Evolutionary conservation across 306 rosid genomes (phyloP), one percentile per base, ranked within the genome.

Genomic region (Coriaria nepalensis): DNA sequence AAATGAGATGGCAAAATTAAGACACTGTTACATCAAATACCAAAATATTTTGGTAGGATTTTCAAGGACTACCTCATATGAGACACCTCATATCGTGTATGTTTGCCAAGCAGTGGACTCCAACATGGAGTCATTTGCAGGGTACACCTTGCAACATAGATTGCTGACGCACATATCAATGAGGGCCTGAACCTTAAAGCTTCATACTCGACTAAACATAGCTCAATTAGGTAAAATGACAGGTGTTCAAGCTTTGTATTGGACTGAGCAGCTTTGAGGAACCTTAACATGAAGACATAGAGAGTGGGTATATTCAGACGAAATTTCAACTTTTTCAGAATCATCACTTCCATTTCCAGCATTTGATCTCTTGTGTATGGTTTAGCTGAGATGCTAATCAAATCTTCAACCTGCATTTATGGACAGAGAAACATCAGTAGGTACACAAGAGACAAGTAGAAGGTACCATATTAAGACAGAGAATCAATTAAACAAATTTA

Each of bases 201-300:
- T 69, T 90, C 95, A 35, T 79, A 79, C 67, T 81, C 92, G 55
- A 81, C 83, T 52, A 86, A 69, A 56, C 80, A 74, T 42, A 86
- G 68, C 54, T 86, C 93, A 0, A 74, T 72, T 11, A 86, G 74
- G 68, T 76, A 81, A 74, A 76, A 86, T 8, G 93, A 73, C 74
- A 90, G 32, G 61, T 77, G 87, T 47, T 90, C 94, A 40, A 90
- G 80, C 95, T 77, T 78, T 15, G 12, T 53, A 47, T 79, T 74
- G 45, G 96, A 69, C 69, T 69, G 90, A 47, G 87, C 77, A 53
- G 97, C 97, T 78, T 84, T 90, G 45, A 84, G 86, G 71, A 90
- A 84, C 64, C 97, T 81, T 73, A 81, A 63, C 94, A 84, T 67
- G 42, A 84, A 90, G 61, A 84, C 90, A 55, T 84, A 90, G n/a